phyloP scores from a whole-genome alignment of 495 filamentous ascomycete genomes.

The Wilcoxina mikolae region DNA sequence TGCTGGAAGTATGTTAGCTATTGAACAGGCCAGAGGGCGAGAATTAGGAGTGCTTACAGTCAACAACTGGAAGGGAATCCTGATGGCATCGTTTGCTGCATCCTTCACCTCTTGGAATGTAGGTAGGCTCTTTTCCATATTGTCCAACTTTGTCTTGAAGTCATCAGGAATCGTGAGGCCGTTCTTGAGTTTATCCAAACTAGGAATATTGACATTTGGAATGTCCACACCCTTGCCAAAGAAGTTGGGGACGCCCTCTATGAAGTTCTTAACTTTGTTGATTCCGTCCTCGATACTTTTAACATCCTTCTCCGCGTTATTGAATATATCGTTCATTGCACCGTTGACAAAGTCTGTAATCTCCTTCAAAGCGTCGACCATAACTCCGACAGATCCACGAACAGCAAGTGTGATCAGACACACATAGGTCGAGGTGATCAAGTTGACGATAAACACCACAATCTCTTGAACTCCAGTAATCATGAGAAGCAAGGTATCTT shows the following conservation, averaged over 20 bases:
- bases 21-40: neutral
- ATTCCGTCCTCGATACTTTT: constrained; percentile 44
- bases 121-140: constrained; percentile 62
- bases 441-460: constrained; percentile 75
- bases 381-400: constrained; percentile 56
- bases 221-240: constrained; percentile 31
- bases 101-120: constrained; percentile 72
- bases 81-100: constrained; percentile 53
- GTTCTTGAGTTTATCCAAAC: constrained; percentile 47
- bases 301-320: constrained; percentile 43
- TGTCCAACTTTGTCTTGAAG: constrained; percentile 47
- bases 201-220: constrained; percentile 44
- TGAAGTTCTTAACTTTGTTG: constrained; percentile 39
- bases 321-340: constrained; percentile 48
- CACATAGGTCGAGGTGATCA: constrained; percentile 74
- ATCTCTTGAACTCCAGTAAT: constrained; percentile 76
- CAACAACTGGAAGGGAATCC: constrained; percentile 56
- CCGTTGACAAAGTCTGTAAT: constrained; percentile 59
- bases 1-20: constrained; percentile 33
- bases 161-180: constrained; percentile 47
- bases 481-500: constrained; percentile 56
- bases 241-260: constrained; percentile 31
- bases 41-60: constrained; percentile 16
- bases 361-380: constrained; percentile 52
- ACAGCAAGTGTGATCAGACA: constrained; percentile 74